phyloP scores from a whole-genome alignment of 2,329 filamentous ascomycete species.

The Ophiocordyceps robertsii region DNA sequence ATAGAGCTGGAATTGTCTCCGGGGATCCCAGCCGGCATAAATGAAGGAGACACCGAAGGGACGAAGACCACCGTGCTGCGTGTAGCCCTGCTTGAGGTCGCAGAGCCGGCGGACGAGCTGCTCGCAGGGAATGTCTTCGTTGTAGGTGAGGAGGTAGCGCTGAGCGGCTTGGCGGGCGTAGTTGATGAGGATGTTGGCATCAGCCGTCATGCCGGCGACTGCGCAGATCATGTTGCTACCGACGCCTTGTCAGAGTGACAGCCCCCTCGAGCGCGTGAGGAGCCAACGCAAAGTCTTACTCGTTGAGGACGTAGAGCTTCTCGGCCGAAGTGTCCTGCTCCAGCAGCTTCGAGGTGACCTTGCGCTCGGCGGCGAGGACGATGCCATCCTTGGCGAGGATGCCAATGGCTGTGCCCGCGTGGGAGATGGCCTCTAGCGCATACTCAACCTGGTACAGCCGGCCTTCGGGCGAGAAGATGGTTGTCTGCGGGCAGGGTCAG shows the following conservation, averaged over 20 bases:
- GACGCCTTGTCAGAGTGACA: conserved; percentile 2
- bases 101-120: conserved; percentile 93
- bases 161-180: conserved; percentile 95
- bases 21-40: conserved; percentile 94
- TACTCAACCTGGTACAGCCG: conserved; percentile 99
- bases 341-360: conserved; percentile 96
- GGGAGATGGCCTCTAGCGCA: conserved; percentile 95
- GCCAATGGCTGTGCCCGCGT: conserved; percentile 90
- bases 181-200: conserved; percentile 99
- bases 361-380: conserved; percentile 92
- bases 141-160: conserved; percentile 96
- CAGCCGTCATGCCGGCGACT: conserved; percentile 96
- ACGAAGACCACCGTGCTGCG: conserved; percentile 93
- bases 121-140: conserved; percentile 98
- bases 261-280: neutral
- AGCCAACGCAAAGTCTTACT: conserved; percentile 43
- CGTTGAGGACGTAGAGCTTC: conserved; percentile 98
- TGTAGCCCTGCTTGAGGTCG: conserved; percentile 98
- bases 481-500: conserved; percentile 51
- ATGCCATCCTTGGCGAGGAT: conserved; percentile 98
- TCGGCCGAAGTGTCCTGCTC: conserved; percentile 99
- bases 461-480: conserved; percentile 98
- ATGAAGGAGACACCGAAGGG: conserved; percentile 99
- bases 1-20: conserved; percentile 96
- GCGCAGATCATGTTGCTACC: conserved; percentile 99